Evolutionary conservation across 306 rosid genomes (phyloP), one percentile per base, ranked within the genome.

Genomic region (Trifolium subterraneum): DNA sequence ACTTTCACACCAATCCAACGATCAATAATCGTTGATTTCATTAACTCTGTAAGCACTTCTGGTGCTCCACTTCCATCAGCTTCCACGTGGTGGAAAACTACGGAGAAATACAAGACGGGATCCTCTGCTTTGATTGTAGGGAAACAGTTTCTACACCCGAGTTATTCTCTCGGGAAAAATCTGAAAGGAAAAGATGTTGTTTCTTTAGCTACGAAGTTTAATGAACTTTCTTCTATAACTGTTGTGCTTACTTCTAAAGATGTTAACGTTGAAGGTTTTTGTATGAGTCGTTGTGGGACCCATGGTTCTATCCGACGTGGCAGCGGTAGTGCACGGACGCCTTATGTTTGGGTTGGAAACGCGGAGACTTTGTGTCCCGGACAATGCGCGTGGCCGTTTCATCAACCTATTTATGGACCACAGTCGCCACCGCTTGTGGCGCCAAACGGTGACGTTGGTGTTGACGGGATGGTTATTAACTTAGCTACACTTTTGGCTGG

Each of bases 371-470:
- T 89, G 75, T 94, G 98, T 52, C 94, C 98, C 0, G 98, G 97
- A 8, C 87, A 84, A 48, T 93, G 98, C 76, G 97, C 98, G 6
- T 93, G 98, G 98, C 98, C 98, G 0, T 94, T 94, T 56, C 97
- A 94, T 80, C 93, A 84, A 72, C 98, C 98, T 4, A 83, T 94
- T 20, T 94, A 91, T 51, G 98, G 98, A 2, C 98, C 98, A 0
- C 98, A 94, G 58, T 80, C 93, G 0, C 93, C 93, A 33, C 97
- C 98, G 15, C 10, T 94, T 0, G 86, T 90, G 4, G 89, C 98
- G 0, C 98, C 98, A 0, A 91, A 91, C 87, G 98, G 92, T 2
- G 98, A 94, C 80, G 98, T 94, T 0, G 98, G 98, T 1, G 76
- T 94, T 0, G 98, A 94, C 77, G 98, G 98, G 2, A 90, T 94